Evolutionary conservation across 352 stramenopile genomes (phyloP).

Genomic region (Globisporangium solare): DNA sequence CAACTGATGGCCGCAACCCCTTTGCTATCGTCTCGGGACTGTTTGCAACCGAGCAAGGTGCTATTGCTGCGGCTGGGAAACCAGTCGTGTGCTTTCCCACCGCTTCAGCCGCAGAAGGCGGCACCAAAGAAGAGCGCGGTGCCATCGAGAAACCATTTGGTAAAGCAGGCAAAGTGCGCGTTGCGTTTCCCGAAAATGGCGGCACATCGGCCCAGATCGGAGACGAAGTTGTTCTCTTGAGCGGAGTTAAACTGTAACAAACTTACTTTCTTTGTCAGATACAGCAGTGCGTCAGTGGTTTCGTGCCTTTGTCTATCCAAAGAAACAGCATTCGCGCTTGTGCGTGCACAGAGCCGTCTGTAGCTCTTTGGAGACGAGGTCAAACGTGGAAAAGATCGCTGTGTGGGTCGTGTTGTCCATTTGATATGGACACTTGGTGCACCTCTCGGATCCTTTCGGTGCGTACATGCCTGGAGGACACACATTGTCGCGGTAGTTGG

Average conservation of each 20-base stretch:
- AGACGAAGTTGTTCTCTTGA: constrained; percentile 20
- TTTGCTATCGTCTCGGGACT: constrained; percentile 55
- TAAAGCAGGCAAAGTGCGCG: constrained; percentile 70
- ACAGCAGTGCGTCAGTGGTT: too few relatives aligned
- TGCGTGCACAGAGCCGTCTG: constrained; percentile 24
- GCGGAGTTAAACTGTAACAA: too few relatives aligned
- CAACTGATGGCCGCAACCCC: constrained; percentile 51
- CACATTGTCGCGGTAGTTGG: constrained; percentile 33
- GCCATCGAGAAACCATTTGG: constrained; percentile 69
- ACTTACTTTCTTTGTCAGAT: constrained; percentile 14
- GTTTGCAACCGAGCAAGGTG: constrained; percentile 45
- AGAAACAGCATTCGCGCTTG: constrained; percentile 45
- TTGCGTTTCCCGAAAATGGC: constrained; percentile 34
- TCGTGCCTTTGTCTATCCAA: too few relatives aligned
- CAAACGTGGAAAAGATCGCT: constrained; percentile 19
- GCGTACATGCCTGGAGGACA: constrained; percentile 46
- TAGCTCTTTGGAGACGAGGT: constrained; percentile 16
- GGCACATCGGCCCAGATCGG: constrained; percentile 47
- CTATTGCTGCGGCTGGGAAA: constrained; percentile 1
- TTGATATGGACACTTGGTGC: constrained; percentile 37
- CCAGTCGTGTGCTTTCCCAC: too few relatives aligned
- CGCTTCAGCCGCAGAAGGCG: too few relatives aligned
- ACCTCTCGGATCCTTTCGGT: constrained; percentile 29
- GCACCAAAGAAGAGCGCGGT: constrained; percentile 22
- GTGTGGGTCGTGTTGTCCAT: constrained; percentile 14